Base-by-base conservation (phyloP, 805 yeast genomes). In the Kuraishia hungarica region DNA sequence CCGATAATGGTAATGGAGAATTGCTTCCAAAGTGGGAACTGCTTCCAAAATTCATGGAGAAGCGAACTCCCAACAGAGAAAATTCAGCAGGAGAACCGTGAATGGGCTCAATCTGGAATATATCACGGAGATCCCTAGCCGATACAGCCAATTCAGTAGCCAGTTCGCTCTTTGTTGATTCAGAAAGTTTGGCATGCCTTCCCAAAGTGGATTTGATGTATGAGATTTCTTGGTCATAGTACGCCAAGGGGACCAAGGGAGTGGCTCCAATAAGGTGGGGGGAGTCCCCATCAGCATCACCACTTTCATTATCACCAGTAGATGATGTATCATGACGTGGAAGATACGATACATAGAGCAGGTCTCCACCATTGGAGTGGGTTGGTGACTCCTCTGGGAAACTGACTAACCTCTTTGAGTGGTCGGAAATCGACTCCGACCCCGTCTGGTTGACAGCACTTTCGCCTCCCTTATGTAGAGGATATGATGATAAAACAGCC, bases 21-120 rank as follows among this genome's bases (percentile, higher is more conserved):
- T 6, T 35, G n/a, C 43, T 4, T 4, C 43, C 43, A 35, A 35
- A 35, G 17, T 35, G 43, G 11, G 43, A 35, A 6, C 4, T 35
- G n/a, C 43, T 4, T 4, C 43, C 43, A 35, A 35, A 35, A 15
- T 35, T 7, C 43, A 35, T 35, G 43, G 43, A 7, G 11, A 35
- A 35, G n/a, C 17, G 43, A 35, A 35, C n/a, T 15, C 43, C 43
- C 43, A 59, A 50, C 10, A 59, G 51, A 7, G 28, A 23, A 29
- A 56, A 57, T 22, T 57, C 61, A 23, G 46, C 53, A 4, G 59
- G 56, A 17, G 49, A 20, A 20, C 23, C 50, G n/a, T 51, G 51
- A 26, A 47, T 15, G 19, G 53, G 57, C 22, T 24, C 13, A 22
- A 59, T 57, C 21, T 57, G 60, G 51, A 57, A 59, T 7, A 56